These are phyloP conservation scores for Filobasidium uniguttulatum DNA, from an alignment of 1,284 basidiomycete species.

Conservation along the genomic window DNA sequence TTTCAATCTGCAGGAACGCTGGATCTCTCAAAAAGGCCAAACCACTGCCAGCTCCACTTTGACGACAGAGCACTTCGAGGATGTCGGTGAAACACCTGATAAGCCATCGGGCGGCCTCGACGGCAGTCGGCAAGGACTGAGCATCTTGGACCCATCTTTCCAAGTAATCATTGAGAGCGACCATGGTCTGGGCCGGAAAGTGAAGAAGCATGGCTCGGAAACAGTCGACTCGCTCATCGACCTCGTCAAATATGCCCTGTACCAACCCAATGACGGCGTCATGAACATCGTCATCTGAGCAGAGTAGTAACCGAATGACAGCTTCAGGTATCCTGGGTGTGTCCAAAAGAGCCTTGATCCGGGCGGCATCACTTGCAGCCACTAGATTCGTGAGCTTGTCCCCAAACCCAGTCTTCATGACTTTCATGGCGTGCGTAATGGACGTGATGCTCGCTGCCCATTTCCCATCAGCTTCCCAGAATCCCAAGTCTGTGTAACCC, in stretches of 20 bases:
- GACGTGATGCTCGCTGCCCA: slow-evolving; percentile 28
- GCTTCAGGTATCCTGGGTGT: slow-evolving; percentile 45
- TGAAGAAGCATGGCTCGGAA: slow-evolving; percentile 60
- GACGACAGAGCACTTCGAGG: slow-evolving; percentile 66
- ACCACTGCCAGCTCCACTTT: slow-evolving; percentile 16
- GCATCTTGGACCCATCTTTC: slow-evolving; percentile 52
- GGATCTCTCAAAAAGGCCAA: slow-evolving; percentile 49
- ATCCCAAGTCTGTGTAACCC: slow-evolving; percentile 25
- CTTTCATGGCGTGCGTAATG: slow-evolving; percentile 48
- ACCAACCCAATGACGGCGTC: slow-evolving; percentile 58
- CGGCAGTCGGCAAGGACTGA: slow-evolving; percentile 41
- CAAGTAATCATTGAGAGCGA: slow-evolving; percentile 55
- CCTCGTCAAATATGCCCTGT: slow-evolving; percentile 70
- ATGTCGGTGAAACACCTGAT: slow-evolving; percentile 84
- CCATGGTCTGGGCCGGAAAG: slow-evolving; percentile 50
- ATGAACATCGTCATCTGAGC: slow-evolving; percentile 60
- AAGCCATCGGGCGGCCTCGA: slow-evolving; percentile 73
- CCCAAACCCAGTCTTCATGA: slow-evolving; percentile 50
- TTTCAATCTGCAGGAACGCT: slow-evolving; percentile 39
- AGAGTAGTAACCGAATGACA: slow-evolving; percentile 57
- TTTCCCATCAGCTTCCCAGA: slow-evolving; percentile 26
- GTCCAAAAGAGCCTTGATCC: slow-evolving; percentile 45
- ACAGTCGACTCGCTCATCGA: slow-evolving; percentile 70
- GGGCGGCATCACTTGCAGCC: slow-evolving; percentile 42
- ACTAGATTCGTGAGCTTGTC: slow-evolving; percentile 50